Conservation (phyloP, 345 rosid species). For the Carallia brachiata region DNA sequence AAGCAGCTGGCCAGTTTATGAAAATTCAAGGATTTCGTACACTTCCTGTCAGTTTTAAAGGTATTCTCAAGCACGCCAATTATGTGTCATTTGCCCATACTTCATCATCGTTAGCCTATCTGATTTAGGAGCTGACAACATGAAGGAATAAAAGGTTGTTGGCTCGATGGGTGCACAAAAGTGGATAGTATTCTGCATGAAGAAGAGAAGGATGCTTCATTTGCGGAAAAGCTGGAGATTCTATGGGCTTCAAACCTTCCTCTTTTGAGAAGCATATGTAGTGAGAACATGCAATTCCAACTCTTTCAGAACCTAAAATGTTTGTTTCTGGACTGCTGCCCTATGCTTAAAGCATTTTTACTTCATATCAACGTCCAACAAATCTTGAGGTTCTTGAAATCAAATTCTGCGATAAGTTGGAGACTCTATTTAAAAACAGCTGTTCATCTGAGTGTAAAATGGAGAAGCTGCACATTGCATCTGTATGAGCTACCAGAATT, state of each 20-base stretch:
- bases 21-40: slow-evolving; percentile 38
- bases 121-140: slow-evolving; percentile 21
- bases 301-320: slow-evolving; percentile 35
- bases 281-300: slow-evolving; percentile 1
- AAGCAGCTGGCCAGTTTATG: slow-evolving; percentile 7
- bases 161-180: slow-evolving; percentile 38
- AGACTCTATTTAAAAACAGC: slow-evolving; percentile 19
- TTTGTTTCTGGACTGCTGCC: slow-evolving; percentile 47
- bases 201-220: slow-evolving; percentile 20
- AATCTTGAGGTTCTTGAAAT: slow-evolving; percentile 36
- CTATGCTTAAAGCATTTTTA: slow-evolving; percentile 33
- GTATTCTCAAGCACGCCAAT: slow-evolving; percentile 21
- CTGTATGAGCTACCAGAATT: slow-evolving; percentile 41
- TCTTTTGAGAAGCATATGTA: slow-evolving; percentile 25
- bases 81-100: slow-evolving; percentile 33
- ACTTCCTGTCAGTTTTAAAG: slow-evolving; percentile 11
- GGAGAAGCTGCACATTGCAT: slow-evolving; percentile 26
- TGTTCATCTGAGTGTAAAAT: slow-evolving; percentile 3
- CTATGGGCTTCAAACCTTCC: slow-evolving; percentile 41
- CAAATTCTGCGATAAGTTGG: slow-evolving; percentile 43
- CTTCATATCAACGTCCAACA: slow-evolving; percentile 20
- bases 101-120: slow-evolving; percentile 27
- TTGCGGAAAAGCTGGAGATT: slow-evolving; percentile 30
- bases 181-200: slow-evolving; percentile 22
- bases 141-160: slow-evolving; percentile 29